Evolutionary conservation across 177 flowering plant species (phyloP), one percentile per base, ranked within the genome.

Genomic region (Vitis hybrid): DNA sequence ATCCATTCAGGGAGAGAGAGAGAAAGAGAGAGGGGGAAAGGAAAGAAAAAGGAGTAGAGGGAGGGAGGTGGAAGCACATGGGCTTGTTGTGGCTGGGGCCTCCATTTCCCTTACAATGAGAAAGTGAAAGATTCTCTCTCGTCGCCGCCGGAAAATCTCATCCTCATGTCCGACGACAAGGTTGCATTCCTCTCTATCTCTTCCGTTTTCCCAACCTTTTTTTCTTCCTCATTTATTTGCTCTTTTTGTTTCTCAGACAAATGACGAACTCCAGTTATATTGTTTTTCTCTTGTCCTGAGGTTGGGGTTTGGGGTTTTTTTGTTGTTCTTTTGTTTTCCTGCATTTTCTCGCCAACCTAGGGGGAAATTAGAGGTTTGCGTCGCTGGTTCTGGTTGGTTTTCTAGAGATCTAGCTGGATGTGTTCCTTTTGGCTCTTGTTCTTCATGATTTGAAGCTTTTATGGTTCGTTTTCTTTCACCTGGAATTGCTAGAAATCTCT

Each of bases 61-160:
- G 16, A 69, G 49, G n/a, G 75, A 69, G 79, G 73, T 76, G 79
- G 74, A 79, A 57, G 76, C 77, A 79, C 82, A 79, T 79, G 82
- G 79, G 72, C 72, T 72, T 73, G 79, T 70, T 71, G 55, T 76
- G 60, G 51, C 70, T 67, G 75, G 71, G 77, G 22, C 77, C 77
- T 65, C 70, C 58, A 45, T 51, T 50, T 64, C 56, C 45, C 45
- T 1, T 39, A 39, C 1, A 39, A 39, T 39, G 45, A 39, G 45
- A 39, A 39, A 39, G 45, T 39, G 45, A 39, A 39, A 39, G 45
- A 39, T 11, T 20, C 29, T 31, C 10, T 51, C 50, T 50, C 53
- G 20, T 56, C 18, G 3, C 18, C 18, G 45, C 45, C 8, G 5
- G 45, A 1, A 4, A 39, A 26, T 16, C 65, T 13, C 39, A 11